Base-by-base conservation (phyloP, 306 rosid species). In the Sicyos edulis region DNA sequence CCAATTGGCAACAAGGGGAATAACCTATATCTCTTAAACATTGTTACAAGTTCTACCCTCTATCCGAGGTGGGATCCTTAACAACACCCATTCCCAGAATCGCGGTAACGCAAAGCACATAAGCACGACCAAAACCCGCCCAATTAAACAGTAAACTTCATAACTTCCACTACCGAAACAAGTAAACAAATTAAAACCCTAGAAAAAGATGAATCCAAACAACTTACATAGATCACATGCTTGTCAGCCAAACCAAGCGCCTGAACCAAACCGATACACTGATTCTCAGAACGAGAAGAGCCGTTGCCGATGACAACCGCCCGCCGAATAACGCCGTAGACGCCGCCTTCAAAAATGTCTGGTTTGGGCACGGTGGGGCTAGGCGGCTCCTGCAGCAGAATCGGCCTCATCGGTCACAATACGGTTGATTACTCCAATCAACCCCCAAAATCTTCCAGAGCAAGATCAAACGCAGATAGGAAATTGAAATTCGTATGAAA, bases 261-360 rank as follows among this genome's bases (percentile, higher is more conserved):
- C 72, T 91, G 96, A 75, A 84, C 90, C 85, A 92, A 80, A 17
- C 98, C 96, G 73, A 92, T 49, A 76, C 98, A 81, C 80, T 92
- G 98, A 87, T 86, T 90, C 86, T 92, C 98, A 10, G 96, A 82
- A 10, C 73, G 74, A 8, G 91, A 74, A 74, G 54, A 86, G 15
- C 96, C 96, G 78, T 87, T 92, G 0, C 98, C 96, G 74, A 92
- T 86, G 2, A 92, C 87, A 50, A 92, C 86, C 47, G 98, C 98
- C 49, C 98, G 91, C 71, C 96, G 50, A 51, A 90, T 74, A 68
- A 87, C 85, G 77, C 88, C 89, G 77, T 84, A 89, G 12, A 92
- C 79, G 34, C 92, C 96, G 10, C 88, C 88, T 86, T 92, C 96
- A 71, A 92, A 92, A 76, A 92, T 90, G n/a, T 92, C 98, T 0